Evolutionary conservation across 805 yeast species (phyloP), one percentile per base, ranked within the genome.

Genomic region (Sugiyamaella qingdaonensis): DNA sequence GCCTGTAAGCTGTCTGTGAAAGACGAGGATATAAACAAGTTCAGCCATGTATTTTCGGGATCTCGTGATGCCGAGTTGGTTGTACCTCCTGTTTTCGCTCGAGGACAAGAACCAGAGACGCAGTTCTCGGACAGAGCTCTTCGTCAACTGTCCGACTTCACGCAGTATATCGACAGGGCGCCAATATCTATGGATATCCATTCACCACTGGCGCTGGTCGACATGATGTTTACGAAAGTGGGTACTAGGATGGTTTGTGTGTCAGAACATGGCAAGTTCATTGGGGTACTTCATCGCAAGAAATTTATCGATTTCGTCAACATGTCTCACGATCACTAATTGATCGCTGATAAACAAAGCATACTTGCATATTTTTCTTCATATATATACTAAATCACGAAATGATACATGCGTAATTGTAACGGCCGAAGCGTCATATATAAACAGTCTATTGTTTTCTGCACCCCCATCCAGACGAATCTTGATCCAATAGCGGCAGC

Each of bases 401-500:
- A 10, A 34, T 34, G 16, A n/a, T 34, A 34, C 37, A 34, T 34
- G 16, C 16, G 37, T 34, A 34, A 4, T 4, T 24, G 7, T 24
- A 24, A 3, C 7, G 29, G 29, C 29, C 9, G 48, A 19, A 14
- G 10, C 18, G 46, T 47, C 45, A 18, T 19, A 44, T 47, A 49
- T 43, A 10, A 32, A 16, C 14, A 14, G 9, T n/a, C 36, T 18
- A 34, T n/a, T 56, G 29, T 24, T 54, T 47, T 27, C 45, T 51
- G 49, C 61, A 58, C 14, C 36, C 50, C 61, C 64, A 61, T 8
- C 56, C 58, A n/a, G 50, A 51, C 24, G 44, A 46, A 8, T 53
- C 58, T 46, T 45, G 31, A 52, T 61, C 94, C 61, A 94, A 76
- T 61, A 94, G 74, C 8, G 98, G 98, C 62, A 94, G 78, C 1